These are phyloP conservation scores for Penicillium digitatum DNA, from an alignment of 2,329 filamentous ascomycete genomes.

Conservation along the genomic window DNA sequence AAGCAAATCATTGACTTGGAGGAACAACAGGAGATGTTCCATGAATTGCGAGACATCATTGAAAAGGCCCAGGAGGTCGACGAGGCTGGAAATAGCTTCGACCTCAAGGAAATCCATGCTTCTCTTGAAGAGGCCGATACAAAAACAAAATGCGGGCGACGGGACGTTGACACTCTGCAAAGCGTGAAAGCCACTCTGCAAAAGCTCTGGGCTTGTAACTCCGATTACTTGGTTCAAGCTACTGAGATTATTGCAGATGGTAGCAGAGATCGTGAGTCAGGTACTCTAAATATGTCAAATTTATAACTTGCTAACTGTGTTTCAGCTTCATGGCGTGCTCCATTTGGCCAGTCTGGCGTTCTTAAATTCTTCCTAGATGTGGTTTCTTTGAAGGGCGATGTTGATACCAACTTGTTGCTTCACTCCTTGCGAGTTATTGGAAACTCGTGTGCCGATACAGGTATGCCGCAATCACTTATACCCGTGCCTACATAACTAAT, in stretches of 20 bases:
- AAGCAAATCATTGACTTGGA: slow-evolving; percentile 19
- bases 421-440: slow-evolving; percentile 44
- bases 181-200: slow-evolving; percentile 30
- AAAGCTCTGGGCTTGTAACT: slow-evolving; percentile 38
- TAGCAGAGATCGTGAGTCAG: slow-evolving; percentile 42
- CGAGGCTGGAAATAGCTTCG: slow-evolving; percentile 22
- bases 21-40: slow-evolving; percentile 36
- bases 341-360: slow-evolving; percentile 40
- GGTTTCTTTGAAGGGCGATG: slow-evolving; percentile 30
- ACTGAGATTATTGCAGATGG: slow-evolving; percentile 41
- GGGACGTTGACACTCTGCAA: slow-evolving; percentile 24
- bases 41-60: slow-evolving; percentile 31
- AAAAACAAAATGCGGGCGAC: slow-evolving; percentile 20
- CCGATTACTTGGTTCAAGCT: slow-evolving; percentile 33
- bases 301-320: slow-evolving; percentile 8
- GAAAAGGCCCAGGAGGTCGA: slow-evolving; percentile 22
- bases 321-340: slow-evolving; percentile 39
- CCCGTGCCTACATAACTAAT: slow-evolving; percentile 9
- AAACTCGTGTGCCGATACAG: slow-evolving; percentile 46
- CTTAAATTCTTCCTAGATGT: slow-evolving; percentile 42
- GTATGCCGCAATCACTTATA: slow-evolving; percentile 21
- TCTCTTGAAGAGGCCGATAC: slow-evolving; percentile 31
- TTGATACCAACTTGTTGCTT: slow-evolving; percentile 33
- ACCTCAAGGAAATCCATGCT: slow-evolving; percentile 29
- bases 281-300: neutral